Evolutionary conservation across 306 rosid species (phyloP), one percentile per base, ranked within the genome.

Genomic region (Coriaria nepalensis): DNA sequence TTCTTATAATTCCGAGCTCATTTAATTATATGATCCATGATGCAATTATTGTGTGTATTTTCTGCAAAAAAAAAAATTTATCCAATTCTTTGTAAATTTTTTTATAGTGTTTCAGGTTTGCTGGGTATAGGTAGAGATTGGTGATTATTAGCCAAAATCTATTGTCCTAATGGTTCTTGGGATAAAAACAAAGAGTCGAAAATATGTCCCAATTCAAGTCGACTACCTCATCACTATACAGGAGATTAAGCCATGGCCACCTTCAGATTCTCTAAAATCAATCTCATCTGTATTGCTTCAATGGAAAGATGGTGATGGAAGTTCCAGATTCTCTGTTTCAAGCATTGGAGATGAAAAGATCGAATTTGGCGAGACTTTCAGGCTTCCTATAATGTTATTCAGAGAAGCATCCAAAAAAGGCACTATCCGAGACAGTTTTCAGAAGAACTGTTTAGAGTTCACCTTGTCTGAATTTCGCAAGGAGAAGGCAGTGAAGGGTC

Each of bases 191-290:
- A 81, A 74, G 78, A 65, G 72, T 56, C 63, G 76, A 62, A 86
- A 75, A 61, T 44, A 59, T 37, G 71, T 69, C 5, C 56, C 81
- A 10, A 44, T 69, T 13, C 72, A 71, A 73, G 78, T 70, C 47
- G 68, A 86, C 37, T 86, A 72, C 59, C 59, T 60, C 47, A 68
- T 86, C 61, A 66, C 74, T 56, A 73, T 82, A 60, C 68, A 56
- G 65, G 93, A 79, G 75, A 68, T 86, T 52, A 81, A 63, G 49
- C 96, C 96, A 32, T 86, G 96, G 96, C 78, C 86, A 8, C 72
- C 76, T 39, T 74, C 83, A 40, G 67, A 71, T 63, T 69, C 87
- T 45, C 46, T 55, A 59, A 76, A 40, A 60, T 72, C 81, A 29
- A 58, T 49, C 64, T 77, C 67, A 46, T 71, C 83, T 20, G 76